Percentiles rank a stretch among this genome's conserved stretches.
phyloP scores from a whole-genome alignment of 2,329 filamentous ascomycete genomes.

The Phialemoniopsis sp. region DNA sequence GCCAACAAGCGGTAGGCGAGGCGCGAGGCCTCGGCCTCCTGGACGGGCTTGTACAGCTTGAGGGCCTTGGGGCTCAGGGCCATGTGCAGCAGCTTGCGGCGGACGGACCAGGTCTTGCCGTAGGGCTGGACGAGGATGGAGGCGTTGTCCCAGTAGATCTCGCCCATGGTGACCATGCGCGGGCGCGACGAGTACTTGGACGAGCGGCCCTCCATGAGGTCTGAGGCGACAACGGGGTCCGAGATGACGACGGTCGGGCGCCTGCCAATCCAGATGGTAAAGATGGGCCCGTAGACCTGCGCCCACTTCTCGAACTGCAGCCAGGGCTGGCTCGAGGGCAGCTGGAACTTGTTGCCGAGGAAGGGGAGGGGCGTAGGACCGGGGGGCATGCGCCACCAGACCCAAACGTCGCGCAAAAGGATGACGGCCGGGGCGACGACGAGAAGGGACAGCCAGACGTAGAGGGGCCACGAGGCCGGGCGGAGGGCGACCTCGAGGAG shows the following conservation, averaged over 20 bases:
- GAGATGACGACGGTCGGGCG: constrained; percentile 37
- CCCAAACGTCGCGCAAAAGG: constrained; percentile 22
- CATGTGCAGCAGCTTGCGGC: constrained; percentile 34
- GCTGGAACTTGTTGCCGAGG: constrained; percentile 31
- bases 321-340: constrained; percentile 21
- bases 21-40: constrained; percentile 43
- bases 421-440: constrained; percentile 14
- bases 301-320: constrained; percentile 37
- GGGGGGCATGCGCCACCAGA: constrained; percentile 34
- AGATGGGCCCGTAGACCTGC: constrained; percentile 37
- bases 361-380: constrained; percentile 41
- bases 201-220: constrained; percentile 39
- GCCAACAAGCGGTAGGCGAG: constrained; percentile 34
- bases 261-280: constrained; percentile 42
- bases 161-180: constrained; percentile 14
- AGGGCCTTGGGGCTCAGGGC: constrained; percentile 38
- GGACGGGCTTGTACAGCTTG: constrained; percentile 38
- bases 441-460: constrained; percentile 13
- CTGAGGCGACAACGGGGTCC: constrained; percentile 34
- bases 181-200: constrained; percentile 23
- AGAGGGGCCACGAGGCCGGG: constrained; percentile 11
- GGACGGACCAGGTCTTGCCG: constrained; percentile 38
- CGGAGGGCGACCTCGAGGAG: background rate
- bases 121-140: constrained; percentile 44
- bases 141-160: constrained; percentile 28